Evolutionary conservation across 805 yeast genomes (phyloP), one percentile per base, ranked within the genome.

Genomic region (Ogataea saltuana): DNA sequence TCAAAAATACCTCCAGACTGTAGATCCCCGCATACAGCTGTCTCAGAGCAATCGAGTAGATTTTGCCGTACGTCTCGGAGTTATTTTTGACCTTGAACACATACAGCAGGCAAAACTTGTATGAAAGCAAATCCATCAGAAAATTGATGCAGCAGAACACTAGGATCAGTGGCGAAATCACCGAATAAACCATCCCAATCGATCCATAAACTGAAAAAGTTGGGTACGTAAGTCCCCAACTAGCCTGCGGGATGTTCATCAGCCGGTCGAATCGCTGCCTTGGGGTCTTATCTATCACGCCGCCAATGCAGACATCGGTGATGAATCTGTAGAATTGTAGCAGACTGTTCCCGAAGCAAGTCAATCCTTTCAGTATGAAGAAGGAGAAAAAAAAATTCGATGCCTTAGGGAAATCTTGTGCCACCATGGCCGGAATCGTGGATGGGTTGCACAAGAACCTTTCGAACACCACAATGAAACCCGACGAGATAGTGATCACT

Each of bases 361-460:
- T 77, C 43, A 89, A 66, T 0, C 95, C 91, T 62, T 85, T 82
- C 25, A 89, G 70, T 0, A 87, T 65, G 28, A 88, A 68, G 56
- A 83, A 88, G 3, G 90, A 85, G 60, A 83, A 83, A 65, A 89
- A 90, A 58, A 90, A 89, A 33, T 83, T 86, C 1, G 96, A 83
- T 18, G 95, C 85, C 56, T 85, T 85, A 0, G 97, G 96, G 26
- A 90, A 70, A 53, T 88, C 86, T 11, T 75, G 73, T 0, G 96
- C 96, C 18, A 88, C 69, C 41, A 87, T 62, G 5, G 78, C 70
- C 1, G 93, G 88, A 10, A 86, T 76, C 0, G 87, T 78, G 0
- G 81, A 78, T 1, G 96, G 96, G 51, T 77, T 82, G 46, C 76
- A 79, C 6, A 86, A 62, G 4, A 84, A 64, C 43, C 77, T 80